Base-by-base conservation (phyloP, 140 eudicot species). In the Artemisia princeps region DNA sequence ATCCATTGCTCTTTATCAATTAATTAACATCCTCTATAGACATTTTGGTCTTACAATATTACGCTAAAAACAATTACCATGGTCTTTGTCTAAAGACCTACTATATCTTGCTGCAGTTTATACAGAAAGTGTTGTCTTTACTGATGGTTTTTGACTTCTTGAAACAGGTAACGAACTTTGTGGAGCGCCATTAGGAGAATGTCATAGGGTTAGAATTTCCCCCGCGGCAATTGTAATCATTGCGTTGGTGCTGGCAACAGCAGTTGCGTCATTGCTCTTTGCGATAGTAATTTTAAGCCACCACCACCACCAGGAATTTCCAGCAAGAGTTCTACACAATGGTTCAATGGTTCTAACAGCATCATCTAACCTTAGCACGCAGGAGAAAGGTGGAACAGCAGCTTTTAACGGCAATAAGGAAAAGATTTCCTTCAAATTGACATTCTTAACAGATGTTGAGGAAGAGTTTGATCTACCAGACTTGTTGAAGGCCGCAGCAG, bases 401-500 rank as follows among this genome's bases (percentile, higher is more conserved):
- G 4, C 71, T 26, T 22, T 53, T 0, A 33, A 26, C 2, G 54
- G 42, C 23, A 76, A 75, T 48, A 82, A 64, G 4, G 37, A 17
- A 0, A 78, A 79, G 20, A 68, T 48, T 26, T 48, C 63, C 13
- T 66, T 74, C 24, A 80, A 71, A 77, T 72, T 92, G 16, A 73
- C 86, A 10, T 92, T 92, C 79, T 62, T 92, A 77, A 76, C 69
- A 24, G 84, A 85, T 1, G 88, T 85, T 60, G 70, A 72, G 48
- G 82, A 67, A 45, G 66, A 49, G 42, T 92, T 92, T 48, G 95
- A 88, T 52, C 68, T 92, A 76, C 33, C 84, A 0, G 90, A 88
- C 70, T 61, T 92, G 83, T 69, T 92, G 13, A 92, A 80, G 71
- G 94, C 98, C 2, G 77, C 96, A 3, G 96, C 96, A 0, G 90